Evolutionary conservation across 148 eudicot genomes (phyloP).

Genomic region (Rhododendron ovatum): DNA sequence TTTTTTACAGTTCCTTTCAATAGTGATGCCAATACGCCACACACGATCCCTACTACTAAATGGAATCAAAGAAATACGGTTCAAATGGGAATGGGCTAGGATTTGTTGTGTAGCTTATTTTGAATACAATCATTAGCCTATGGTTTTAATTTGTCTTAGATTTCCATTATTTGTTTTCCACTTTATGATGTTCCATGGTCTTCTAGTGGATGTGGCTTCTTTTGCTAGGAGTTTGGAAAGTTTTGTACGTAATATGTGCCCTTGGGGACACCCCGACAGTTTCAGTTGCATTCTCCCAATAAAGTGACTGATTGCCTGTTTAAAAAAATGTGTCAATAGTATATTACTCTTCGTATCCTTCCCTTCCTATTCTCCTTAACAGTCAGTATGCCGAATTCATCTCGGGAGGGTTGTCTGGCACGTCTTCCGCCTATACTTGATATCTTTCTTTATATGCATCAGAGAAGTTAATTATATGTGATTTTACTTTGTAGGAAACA

Average conservation of each 20-base stretch:
- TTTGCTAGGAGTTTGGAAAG: not conserved
- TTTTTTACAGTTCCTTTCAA: not conserved
- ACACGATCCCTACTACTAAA: not conserved
- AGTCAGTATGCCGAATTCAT: not conserved
- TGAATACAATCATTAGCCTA: not conserved
- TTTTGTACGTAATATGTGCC: not conserved
- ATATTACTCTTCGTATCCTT: not conserved
- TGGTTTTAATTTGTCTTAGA: not conserved
- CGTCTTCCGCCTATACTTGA: not conserved
- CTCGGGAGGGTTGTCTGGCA: not conserved
- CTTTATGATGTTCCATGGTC: not conserved
- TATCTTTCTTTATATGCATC: not conserved
- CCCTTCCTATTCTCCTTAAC: not conserved
- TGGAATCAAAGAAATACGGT: not conserved
- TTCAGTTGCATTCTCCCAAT: not conserved
- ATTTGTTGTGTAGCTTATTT: not conserved
- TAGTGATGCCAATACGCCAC: not conserved
- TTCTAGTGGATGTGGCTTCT: not conserved
- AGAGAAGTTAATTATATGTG: not conserved
- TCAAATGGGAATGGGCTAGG: not conserved
- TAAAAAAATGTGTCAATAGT: not conserved
- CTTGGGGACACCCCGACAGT: not conserved
- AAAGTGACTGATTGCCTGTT: not conserved
- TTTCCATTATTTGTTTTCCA: not conserved
- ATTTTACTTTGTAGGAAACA: conserved; percentile 37